Base-by-base conservation (phyloP, 331 rosid genomes). In the Erythrophleum ivorense region DNA sequence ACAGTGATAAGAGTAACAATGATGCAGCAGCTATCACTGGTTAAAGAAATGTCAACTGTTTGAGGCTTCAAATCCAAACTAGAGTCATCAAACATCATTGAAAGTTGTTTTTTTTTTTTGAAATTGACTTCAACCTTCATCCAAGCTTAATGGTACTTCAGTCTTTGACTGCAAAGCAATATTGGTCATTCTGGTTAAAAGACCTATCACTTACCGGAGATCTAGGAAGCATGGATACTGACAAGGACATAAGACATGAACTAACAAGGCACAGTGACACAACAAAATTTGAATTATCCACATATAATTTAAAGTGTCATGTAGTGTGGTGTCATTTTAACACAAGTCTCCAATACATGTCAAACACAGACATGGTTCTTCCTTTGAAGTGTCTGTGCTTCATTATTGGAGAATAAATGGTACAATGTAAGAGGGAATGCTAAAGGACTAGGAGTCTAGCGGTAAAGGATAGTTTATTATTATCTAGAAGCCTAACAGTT, bases 11-110 rank as follows among this genome's bases (percentile, higher is more conserved):
- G 24, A 57, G 75, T 3, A 80, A 21, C 70, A 78, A 59, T 41
- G 45, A 76, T 70, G 67, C 40, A 29, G 66, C 66, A 60, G 66
- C 16, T 29, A 60, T 60, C 38, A 29, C 66, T 60, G 40, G 67
- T 77, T 62, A 21, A 13, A 54, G 45, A 70, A 49, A 82, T 40
- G 60, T 52, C 78, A 82, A 11, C 55, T 0, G 18, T 71, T 24
- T 38, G 31, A 21, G 16, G 59, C 59, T 71, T 68, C 46, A 48
- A 80, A 60, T 80, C 52, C 52, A 19, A 33, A 71, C 34, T 21
- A 49, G 15, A 76, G 43, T 43, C 55, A 59, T 18, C 58, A 43
- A 41, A 50, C 74, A 21, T 41, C 57, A 59, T 33, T 41, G 4
- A 29, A 70, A 40, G 6, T 49, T 8, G n/a, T 1, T 6, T 52